Conservation (phyloP, 2,329 filamentous ascomycete genomes). For the Botrytis aclada region DNA sequence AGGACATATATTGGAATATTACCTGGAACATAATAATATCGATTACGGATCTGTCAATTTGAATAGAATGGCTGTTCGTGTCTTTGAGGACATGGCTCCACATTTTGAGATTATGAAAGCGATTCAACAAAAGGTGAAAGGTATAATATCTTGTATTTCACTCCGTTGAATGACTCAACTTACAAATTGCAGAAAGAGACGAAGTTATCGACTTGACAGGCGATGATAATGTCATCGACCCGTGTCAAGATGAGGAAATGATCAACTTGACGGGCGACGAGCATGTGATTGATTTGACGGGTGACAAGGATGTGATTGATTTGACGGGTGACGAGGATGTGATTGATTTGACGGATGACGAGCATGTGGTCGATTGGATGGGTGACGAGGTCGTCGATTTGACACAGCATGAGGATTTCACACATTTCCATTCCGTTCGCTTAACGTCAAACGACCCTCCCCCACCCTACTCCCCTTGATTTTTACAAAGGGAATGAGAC, state of each 20-base stretch:
- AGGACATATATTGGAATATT: background rate
- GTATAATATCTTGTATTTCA: background rate
- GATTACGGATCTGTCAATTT: background rate
- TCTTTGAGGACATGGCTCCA: background rate
- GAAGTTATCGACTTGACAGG: background rate
- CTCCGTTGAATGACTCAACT: background rate
- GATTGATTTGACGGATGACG: background rate
- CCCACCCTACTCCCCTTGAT: background rate
- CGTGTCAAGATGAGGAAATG: background rate
- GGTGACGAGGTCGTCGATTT: background rate
- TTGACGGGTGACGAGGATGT: background rate
- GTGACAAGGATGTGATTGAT: background rate
- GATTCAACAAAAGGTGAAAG: too few species aligned
- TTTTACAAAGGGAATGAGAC: background rate
- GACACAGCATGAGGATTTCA: background rate
- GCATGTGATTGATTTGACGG: too few species aligned
- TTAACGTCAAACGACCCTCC: background rate
- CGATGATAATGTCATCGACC: background rate
- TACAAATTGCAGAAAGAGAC: background rate
- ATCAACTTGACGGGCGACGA: too few species aligned
- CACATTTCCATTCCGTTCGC: background rate
- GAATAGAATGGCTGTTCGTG: background rate
- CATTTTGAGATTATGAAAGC: too few species aligned
- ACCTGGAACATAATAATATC: background rate
- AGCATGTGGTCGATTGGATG: background rate